Base-by-base conservation (phyloP, 768 basidiomycete species). In the Hericium alpestre region DNA sequence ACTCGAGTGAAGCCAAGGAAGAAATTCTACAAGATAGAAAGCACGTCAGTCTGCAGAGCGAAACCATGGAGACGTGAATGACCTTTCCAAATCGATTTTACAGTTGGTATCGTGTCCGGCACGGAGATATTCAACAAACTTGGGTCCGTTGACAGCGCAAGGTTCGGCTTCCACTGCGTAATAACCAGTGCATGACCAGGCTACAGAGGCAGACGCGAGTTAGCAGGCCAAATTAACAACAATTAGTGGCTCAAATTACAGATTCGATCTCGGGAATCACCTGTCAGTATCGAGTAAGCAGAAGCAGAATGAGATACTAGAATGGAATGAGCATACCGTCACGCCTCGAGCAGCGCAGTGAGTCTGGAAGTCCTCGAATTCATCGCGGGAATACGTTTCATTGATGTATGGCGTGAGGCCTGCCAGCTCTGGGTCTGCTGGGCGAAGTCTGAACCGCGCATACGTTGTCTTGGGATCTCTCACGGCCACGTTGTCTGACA, bases 141-240 rank as follows among this genome's bases (percentile, higher is more conserved):
- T 2, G 72, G 72, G 20, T 67, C 63, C 11, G 65, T 67, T 12
- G 68, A 65, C 13, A 71, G 58, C 63, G 71, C 71, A 12, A 77
- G 63, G 59, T 76, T 67, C 9, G 75, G 75, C 47, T 70, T 75
- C 76, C 75, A 77, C 56, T 77, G 73, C 18, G 72, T 71, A 55
- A 77, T 72, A 4, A 69, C 71, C 25, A 77, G 67, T 7, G 76
- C 72, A 59, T 78, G 76, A 0, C 70, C 76, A 8, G 65, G 65
- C 65, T 66, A 55, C 25, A 15, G 18, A n/a, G 13, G 25, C 38
- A 47, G 52, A 46, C 16, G 48, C 20, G 32, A 32, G 32, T 32
- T 32, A 32, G 32, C 32, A n/a, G 43, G 16, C 5, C 15, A 13
- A 20, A n/a, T 46, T 11, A 18, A 7, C 6, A 32, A 4, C 32